These are phyloP conservation scores for Orbilia quercus DNA, from an alignment of 2,329 filamentous ascomycete genomes.

Conservation along the genomic window DNA sequence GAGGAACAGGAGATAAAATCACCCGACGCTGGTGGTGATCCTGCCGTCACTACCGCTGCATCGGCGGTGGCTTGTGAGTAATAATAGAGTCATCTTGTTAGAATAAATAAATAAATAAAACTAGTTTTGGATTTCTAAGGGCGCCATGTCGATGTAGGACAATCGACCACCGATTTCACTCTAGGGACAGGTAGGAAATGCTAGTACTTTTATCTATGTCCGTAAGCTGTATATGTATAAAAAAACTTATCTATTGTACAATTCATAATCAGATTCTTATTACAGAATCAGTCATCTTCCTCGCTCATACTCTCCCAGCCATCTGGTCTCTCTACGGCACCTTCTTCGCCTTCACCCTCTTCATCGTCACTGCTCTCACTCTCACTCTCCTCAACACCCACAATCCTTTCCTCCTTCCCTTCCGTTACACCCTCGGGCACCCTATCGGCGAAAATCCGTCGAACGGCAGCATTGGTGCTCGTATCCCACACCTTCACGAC, in stretches of 20 bases:
- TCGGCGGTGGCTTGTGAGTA: conserved; percentile 19
- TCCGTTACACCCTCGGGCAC: conserved; percentile 72
- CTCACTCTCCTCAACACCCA: conserved; percentile 74
- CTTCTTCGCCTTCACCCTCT: conserved; percentile 58
- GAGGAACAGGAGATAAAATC: conserved; percentile 6
- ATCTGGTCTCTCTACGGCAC: conserved; percentile 61
- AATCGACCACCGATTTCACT: too few relatives aligned
- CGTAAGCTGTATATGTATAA: conserved; percentile 10
- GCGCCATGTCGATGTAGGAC: background rate
- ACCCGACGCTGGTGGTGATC: background rate
- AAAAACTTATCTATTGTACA: conserved; percentile 26
- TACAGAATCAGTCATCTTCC: conserved; percentile 61
- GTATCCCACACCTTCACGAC: conserved; percentile 96
- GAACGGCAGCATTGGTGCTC: conserved; percentile 87
- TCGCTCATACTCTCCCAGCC: conserved; percentile 70
- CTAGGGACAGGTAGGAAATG: too few relatives aligned
- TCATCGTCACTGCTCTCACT: conserved; percentile 69
- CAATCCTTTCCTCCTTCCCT: conserved; percentile 77
- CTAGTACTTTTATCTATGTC: conserved; percentile 43
- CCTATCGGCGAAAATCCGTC: conserved; percentile 81
- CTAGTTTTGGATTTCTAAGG: conserved; percentile 6
- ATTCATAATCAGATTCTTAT: background rate
- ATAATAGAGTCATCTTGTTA: conserved; percentile 24
- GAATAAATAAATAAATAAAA: conserved; percentile 41
- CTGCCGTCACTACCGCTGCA: conserved; percentile 2